phyloP scores from a whole-genome alignment of 225 moss, liverwort and hornwort species.

The Ulota crispa region DNA sequence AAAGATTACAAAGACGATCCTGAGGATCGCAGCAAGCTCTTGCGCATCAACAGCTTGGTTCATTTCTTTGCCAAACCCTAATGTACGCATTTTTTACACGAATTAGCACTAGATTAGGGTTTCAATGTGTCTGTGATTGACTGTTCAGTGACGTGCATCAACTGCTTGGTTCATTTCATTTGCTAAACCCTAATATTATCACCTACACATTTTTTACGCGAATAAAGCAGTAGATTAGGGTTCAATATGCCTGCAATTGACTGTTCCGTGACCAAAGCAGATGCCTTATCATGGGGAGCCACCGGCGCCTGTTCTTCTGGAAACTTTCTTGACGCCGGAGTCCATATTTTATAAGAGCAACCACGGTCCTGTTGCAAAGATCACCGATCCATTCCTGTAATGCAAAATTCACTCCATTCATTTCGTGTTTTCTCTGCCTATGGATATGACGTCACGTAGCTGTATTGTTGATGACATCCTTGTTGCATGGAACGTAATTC shows the following conservation, averaged over 20 bases:
- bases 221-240: too few species aligned
- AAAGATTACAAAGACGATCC: conserved; percentile 24
- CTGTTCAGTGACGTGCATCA: conserved; percentile 15
- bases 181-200: neutral
- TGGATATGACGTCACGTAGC: neutral
- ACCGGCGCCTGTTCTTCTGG: conserved; percentile 13
- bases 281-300: conserved; percentile 30
- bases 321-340: conserved; percentile 38
- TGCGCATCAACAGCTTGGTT: conserved; percentile 40
- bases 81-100: neutral
- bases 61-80: conserved; percentile 9
- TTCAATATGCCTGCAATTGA: neutral
- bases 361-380: conserved; percentile 30
- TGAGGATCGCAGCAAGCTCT: conserved; percentile 31
- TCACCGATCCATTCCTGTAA: conserved; percentile 29
- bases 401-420: neutral
- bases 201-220: neutral
- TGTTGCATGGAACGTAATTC: neutral
- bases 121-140: neutral
- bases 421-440: neutral
- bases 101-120: too few species aligned
- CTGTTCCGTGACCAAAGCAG: neutral
- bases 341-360: conserved; percentile 30
- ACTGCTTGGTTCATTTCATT: conserved; percentile 26
- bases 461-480: neutral